Evolutionary conservation across 495 filamentous ascomycete species (phyloP), one percentile per base, ranked within the genome.

Genomic region (Daldinia vernicosa): DNA sequence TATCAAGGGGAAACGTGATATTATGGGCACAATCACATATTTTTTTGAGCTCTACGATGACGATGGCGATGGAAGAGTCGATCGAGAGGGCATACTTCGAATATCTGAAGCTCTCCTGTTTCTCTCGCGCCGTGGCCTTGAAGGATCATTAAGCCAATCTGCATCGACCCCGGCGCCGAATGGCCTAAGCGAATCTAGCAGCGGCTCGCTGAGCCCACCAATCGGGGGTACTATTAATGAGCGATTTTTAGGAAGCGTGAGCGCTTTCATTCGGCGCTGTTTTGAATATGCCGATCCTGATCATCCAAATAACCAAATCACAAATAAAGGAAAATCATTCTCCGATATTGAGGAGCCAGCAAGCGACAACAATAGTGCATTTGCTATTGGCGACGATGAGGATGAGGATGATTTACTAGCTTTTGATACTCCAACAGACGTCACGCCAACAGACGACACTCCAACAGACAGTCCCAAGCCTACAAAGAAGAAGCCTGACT

Each of bases 221-320:
- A 76, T 82, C 12, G 82, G 80, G 1, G 81, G 79, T 35, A 78
- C 80, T 43, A 67, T 82, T 6, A 91, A 93, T 68, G 95, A 98
- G 74, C 86, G 89, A 52, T 97, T 98, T 74, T 83, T 99, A 15
- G 89, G 90, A 40, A 97, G 94, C 71, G 92, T 98, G 62, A 96
- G 93, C 72, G 93, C 93, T 3, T 99, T 99, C 79, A 98, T 98
- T 60, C 85, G 94, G 58, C 87, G 95, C 40, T 99, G 95, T 79
- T 98, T 99, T 67, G 96, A 99, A 81, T 99, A 99, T 76, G 95
- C 95, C 17, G 95, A 99, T 77, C 96, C 95, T 8, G 95, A 96
- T 75, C 90, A 92, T 65, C 87, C 89, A 0, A 85, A 83, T 33
- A 86, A 89, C 58, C 84, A 87, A 64, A 80, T 77, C 35, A 67